Evolutionary conservation across 805 yeast genomes (phyloP).

Genomic region (Tetrapisispora phaffii): DNA sequence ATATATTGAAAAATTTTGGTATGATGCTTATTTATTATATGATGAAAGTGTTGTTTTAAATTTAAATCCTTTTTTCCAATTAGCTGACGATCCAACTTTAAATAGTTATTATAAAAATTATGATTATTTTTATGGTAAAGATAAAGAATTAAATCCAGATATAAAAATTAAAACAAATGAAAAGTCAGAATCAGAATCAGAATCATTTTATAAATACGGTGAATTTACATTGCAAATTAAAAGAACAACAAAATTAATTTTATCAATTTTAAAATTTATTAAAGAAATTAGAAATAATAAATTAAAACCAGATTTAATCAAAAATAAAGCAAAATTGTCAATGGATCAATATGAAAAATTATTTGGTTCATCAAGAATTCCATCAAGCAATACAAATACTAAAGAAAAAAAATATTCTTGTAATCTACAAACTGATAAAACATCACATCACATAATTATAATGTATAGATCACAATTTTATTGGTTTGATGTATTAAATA

Average conservation of each 20-base stretch:
- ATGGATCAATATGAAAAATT: constrained; percentile 87
- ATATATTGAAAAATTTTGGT: constrained; percentile 92
- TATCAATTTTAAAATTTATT: constrained; percentile 69
- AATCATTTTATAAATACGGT: constrained; percentile 15
- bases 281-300: constrained; percentile 69
- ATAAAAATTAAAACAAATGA: constrained; percentile 5
- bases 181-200: not conserved
- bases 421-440: constrained; percentile 68
- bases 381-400: constrained; percentile 34
- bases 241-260: constrained; percentile 70
- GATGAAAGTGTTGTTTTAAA: constrained; percentile 89
- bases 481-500: constrained; percentile 88
- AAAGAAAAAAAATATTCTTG: constrained; percentile 35
- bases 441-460: constrained; percentile 73
- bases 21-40: constrained; percentile 75
- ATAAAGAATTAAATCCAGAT: not conserved
- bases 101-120: constrained; percentile 2
- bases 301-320: constrained; percentile 58
- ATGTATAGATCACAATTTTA: constrained; percentile 80
- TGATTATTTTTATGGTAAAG: not conserved
- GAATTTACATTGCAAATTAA: constrained; percentile 47
- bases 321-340: constrained; percentile 56
- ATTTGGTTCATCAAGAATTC: constrained; percentile 82
- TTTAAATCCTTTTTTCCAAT: constrained; percentile 78
- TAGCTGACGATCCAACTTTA: constrained; percentile 81